Evolutionary conservation across 2,329 filamentous ascomycete genomes (phyloP), one percentile per base, ranked within the genome.

Genomic region (Periconia sp.): DNA sequence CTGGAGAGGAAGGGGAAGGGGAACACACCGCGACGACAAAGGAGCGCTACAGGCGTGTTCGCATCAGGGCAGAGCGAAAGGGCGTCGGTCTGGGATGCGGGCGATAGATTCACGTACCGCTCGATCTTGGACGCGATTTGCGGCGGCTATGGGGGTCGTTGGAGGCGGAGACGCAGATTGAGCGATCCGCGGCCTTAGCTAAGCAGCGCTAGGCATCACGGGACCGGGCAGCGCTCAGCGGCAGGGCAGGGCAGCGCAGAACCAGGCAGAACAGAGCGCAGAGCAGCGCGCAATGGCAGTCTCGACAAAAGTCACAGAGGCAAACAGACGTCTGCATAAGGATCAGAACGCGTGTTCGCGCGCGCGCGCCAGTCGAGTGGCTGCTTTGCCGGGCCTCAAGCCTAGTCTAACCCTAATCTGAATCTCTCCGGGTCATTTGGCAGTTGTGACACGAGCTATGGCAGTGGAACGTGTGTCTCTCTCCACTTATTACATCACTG

Each of bases 401-500:
- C 62, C 59, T 60, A 61, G 57, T 46, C 65, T 66, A 67, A 63
- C 61, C 55, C 46, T 55, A 52, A 63, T 65, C 57, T 39, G 58
- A 55, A 44, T 31, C 48, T 45, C 38, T 54, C 61, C 59, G 60
- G 56, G 55, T 62, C 56, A 58, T 64, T 60, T 65, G 54, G 52
- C 59, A 31, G 16, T 9, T 22, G n/a, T n/a, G n/a, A n/a, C n/a
- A 18, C 56, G 62, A 53, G 49, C 63, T 68, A 55, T 66, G 54
- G 56, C 63, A 65, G 45, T 42, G 41, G 63, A 64, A 61, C 65
- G 65, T 51, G 56, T 57, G 53, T 57, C 49, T 57, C 61, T 66
- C 65, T 66, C 64, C 66, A 66, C 66, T 67, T 66, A 65, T 66
- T 66, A 57, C 63, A 66, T 64, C 58, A 61, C 53, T 41, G 43